phyloP scores from a whole-genome alignment of 2,329 filamentous ascomycete species.

The Tolypocladium endophyticum region DNA sequence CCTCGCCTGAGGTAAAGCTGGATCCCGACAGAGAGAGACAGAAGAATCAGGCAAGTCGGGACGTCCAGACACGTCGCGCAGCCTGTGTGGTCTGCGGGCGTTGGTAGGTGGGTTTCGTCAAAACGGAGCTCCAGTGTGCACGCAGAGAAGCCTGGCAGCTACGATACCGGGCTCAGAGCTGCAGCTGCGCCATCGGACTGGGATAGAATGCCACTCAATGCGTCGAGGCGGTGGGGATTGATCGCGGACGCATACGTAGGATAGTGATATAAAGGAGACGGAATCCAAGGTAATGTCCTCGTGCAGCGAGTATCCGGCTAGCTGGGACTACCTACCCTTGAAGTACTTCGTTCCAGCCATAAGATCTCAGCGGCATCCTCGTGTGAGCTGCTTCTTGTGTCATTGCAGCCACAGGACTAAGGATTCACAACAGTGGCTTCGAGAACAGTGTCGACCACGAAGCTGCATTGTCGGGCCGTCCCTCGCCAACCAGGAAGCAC shows the following conservation, averaged over 20 bases:
- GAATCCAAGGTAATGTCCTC: neutral
- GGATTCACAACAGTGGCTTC: neutral
- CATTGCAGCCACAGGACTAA: neutral
- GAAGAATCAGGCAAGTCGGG: neutral
- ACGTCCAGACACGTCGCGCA: conserved; percentile 2
- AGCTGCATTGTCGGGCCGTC: neutral
- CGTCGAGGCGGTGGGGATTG: neutral
- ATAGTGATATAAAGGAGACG: neutral
- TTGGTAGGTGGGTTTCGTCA: neutral
- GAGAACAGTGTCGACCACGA: neutral
- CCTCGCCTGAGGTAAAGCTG: neutral
- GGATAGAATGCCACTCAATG: neutral
- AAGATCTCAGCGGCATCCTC: neutral
- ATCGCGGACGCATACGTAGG: neutral
- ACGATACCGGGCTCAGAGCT: neutral
- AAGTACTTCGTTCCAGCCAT: neutral
- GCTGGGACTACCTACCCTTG: neutral
- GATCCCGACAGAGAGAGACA: neutral
- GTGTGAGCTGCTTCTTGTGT: neutral
- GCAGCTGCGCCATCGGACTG: neutral
- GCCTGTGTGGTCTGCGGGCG: neutral
- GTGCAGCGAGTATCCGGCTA: neutral
- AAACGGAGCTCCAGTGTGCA: neutral
- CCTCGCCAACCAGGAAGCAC: neutral
- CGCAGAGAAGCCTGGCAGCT: neutral